Percentiles rank a stretch among this genome's conserved stretches.
phyloP scores from a whole-genome alignment of 2,329 filamentous ascomycete genomes.

The Alternaria gaisen region DNA sequence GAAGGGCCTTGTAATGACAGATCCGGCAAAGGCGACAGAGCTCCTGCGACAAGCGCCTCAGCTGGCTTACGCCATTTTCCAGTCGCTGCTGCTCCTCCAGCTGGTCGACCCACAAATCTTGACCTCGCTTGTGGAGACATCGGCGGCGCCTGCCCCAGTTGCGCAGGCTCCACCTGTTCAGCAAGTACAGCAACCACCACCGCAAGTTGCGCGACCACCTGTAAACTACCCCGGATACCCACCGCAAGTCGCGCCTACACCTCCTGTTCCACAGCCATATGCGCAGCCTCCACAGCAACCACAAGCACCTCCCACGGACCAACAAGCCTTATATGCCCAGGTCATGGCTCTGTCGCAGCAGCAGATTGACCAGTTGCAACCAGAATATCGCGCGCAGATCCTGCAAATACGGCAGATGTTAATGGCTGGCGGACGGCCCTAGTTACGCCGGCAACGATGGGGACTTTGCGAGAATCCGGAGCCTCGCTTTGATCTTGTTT shows the following conservation, averaged over 20 bases:
- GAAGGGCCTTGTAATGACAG: conserved; percentile 84
- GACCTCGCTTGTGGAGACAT: conserved; percentile 76
- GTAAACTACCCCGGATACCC: conserved; percentile 48
- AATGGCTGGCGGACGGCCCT: conserved; percentile 41
- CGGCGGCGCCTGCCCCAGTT: conserved; percentile 40
- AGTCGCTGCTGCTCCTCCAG: conserved; percentile 90
- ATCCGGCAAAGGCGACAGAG: conserved; percentile 84
- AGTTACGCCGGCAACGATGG: neutral
- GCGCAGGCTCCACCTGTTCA: conserved; percentile 50
- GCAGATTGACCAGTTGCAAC: conserved; percentile 80
- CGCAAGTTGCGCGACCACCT: conserved; percentile 42
- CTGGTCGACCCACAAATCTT: conserved; percentile 87
- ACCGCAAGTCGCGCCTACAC: conserved; percentile 61
- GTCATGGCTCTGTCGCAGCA: conserved; percentile 82
- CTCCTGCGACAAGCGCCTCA: conserved; percentile 90
- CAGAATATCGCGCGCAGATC: conserved; percentile 79
- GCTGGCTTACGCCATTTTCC: conserved; percentile 93
- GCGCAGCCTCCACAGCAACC: conserved; percentile 52
- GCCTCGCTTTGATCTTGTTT: neutral
- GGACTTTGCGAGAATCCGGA: neutral
- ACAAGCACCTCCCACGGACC: conserved; percentile 48
- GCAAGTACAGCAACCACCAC: conserved; percentile 50
- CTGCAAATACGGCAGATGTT: conserved; percentile 76
- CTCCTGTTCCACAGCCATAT: conserved; percentile 56
- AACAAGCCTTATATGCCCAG: conserved; percentile 79